Percentiles rank a stretch among this genome's conserved stretches.
Evolutionary conservation across 2,329 filamentous ascomycete genomes (phyloP).

Genomic region (Aspergillus chevalieri): DNA sequence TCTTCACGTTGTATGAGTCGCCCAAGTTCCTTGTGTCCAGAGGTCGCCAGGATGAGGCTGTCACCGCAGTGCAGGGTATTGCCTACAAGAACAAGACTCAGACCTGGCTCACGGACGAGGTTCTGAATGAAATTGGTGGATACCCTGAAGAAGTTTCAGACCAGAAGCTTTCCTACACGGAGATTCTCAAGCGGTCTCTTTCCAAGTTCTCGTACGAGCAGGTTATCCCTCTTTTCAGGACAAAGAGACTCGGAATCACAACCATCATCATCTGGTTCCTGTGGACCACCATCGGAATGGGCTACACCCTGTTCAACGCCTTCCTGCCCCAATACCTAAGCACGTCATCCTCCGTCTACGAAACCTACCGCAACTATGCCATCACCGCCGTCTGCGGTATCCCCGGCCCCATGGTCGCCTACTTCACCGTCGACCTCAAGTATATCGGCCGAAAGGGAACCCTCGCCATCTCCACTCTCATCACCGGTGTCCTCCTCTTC

Average conservation of each 20-base stretch:
- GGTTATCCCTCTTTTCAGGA: slow-evolving; percentile 57
- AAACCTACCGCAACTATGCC: slow-evolving; percentile 70
- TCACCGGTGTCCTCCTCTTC: slow-evolving; percentile 51
- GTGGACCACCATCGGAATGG: slow-evolving; percentile 79
- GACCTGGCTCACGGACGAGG: slow-evolving; percentile 70
- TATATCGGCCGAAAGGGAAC: slow-evolving; percentile 55
- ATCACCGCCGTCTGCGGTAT: slow-evolving; percentile 72
- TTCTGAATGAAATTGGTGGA: slow-evolving; percentile 50
- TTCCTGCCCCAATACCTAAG: slow-evolving; percentile 81
- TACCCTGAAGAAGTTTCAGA: slow-evolving; percentile 36
- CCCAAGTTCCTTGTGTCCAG: slow-evolving; percentile 74
- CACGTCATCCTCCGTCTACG: slow-evolving; percentile 43
- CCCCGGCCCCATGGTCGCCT: slow-evolving; percentile 68
- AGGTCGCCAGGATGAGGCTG: slow-evolving; percentile 69
- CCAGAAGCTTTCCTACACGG: slow-evolving; percentile 33
- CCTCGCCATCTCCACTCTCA: slow-evolving; percentile 47
- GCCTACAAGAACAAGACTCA: slow-evolving; percentile 62
- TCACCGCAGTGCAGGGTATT: slow-evolving; percentile 71
- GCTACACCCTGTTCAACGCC: slow-evolving; percentile 81
- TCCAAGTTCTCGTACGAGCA: slow-evolving; percentile 61
- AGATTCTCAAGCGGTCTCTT: slow-evolving; percentile 55
- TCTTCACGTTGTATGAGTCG: slow-evolving; percentile 76
- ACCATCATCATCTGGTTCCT: slow-evolving; percentile 63
- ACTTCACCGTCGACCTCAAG: slow-evolving; percentile 65
- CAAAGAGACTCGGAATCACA: slow-evolving; percentile 41